These are phyloP conservation scores for Exsudoporus frostii DNA, from an alignment of 768 basidiomycete genomes.

Conservation along the genomic window DNA sequence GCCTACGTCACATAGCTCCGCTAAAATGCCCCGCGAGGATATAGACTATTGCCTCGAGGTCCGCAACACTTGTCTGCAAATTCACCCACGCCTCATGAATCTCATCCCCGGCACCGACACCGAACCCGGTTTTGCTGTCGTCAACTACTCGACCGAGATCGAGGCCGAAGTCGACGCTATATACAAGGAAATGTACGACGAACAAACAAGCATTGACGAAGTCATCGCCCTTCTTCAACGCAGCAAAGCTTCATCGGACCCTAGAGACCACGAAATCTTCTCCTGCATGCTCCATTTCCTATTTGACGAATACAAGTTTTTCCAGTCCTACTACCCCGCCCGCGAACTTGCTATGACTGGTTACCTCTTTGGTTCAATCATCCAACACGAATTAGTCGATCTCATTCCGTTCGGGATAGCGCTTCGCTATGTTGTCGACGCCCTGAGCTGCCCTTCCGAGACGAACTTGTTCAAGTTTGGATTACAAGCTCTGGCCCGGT, in stretches of 20 bases:
- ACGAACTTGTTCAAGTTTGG: constrained; percentile 96
- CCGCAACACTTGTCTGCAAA: constrained; percentile 88
- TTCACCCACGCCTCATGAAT: constrained; percentile 95
- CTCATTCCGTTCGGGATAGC: constrained; percentile 94
- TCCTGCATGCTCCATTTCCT: constrained; percentile 99
- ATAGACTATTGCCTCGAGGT: constrained; percentile 87
- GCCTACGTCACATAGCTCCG: constrained; percentile 46
- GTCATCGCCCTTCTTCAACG: constrained; percentile 86
- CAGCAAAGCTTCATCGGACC: constrained; percentile 76
- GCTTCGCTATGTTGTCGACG: constrained; percentile 94
- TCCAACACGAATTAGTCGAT: constrained; percentile 90
- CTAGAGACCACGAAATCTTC: constrained; percentile 91
- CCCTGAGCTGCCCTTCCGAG: constrained; percentile 85
- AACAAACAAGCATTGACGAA: constrained; percentile 90
- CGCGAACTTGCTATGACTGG: constrained; percentile 96
- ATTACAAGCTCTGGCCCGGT: constrained; percentile 82
- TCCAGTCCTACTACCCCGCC: constrained; percentile 92
- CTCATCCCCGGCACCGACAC: constrained; percentile 80
- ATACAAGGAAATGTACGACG: constrained; percentile 98
- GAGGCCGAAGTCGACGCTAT: constrained; percentile 92
- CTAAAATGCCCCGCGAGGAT: constrained; percentile 72
- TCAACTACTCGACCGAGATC: constrained; percentile 84
- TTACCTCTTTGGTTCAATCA: constrained; percentile 92
- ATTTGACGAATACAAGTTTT: constrained; percentile 99
- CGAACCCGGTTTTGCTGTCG: constrained; percentile 89